These are phyloP conservation scores for Kwoniella mangroviensis DNA, from an alignment of 768 basidiomycete genomes.

Conservation along the genomic window DNA sequence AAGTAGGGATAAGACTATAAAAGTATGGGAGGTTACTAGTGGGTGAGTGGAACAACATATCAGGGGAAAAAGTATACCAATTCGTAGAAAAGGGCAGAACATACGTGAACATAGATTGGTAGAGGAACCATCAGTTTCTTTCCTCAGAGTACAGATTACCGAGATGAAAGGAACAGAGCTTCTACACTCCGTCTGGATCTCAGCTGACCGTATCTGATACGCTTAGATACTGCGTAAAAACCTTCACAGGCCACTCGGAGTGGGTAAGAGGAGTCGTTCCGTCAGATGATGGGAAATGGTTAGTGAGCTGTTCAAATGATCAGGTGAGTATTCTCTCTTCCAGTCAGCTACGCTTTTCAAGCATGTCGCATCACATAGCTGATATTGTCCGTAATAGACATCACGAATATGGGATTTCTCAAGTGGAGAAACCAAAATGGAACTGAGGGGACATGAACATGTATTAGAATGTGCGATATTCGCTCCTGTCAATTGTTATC, in stretches of 20 bases:
- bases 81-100: background rate
- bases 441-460: conserved; percentile 85
- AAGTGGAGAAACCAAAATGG: conserved; percentile 76
- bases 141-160: too few species aligned
- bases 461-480: conserved; percentile 81
- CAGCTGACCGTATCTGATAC: background rate
- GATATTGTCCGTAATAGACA: conserved; percentile 62
- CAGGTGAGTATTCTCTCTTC: too few species aligned
- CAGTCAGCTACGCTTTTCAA: too few species aligned
- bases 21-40: conserved; percentile 83
- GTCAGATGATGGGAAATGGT: conserved; percentile 69
- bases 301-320: conserved; percentile 84
- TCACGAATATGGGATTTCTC: conserved; percentile 74
- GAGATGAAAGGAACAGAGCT: too few species aligned
- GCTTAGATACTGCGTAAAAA: conserved; percentile 72
- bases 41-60: conserved; percentile 64
- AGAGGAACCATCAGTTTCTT: too few species aligned
- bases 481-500: conserved; percentile 75
- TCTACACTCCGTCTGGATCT: background rate
- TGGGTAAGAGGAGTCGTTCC: conserved; percentile 73
- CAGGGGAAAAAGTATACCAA: background rate
- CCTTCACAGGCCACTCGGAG: conserved; percentile 76
- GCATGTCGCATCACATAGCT: background rate
- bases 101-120: too few species aligned
- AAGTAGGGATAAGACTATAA: conserved; percentile 82